Conservation (phyloP, 2,329 filamentous ascomycete genomes). For the Cladophialophora yegresii region DNA sequence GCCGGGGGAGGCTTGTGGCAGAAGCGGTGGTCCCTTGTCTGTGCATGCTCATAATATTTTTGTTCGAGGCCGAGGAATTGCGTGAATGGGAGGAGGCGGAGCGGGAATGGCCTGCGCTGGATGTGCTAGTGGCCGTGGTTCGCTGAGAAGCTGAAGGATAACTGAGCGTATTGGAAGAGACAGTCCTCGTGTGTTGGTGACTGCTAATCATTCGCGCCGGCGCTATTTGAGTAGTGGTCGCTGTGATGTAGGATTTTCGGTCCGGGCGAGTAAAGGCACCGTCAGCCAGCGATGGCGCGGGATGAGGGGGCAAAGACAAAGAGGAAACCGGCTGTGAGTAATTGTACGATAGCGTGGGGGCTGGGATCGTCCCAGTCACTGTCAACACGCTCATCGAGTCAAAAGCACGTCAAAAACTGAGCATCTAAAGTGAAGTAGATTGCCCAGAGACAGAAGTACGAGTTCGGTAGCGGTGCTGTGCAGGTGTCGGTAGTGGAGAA, state of each 20-base stretch:
- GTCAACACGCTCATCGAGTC: conserved; percentile 36
- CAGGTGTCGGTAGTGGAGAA: not conserved
- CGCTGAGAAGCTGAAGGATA: conserved; percentile 15
- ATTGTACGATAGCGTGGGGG: conserved; percentile 30
- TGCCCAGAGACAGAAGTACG: not conserved
- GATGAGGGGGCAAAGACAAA: conserved; percentile 22
- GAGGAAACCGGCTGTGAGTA: conserved; percentile 21
- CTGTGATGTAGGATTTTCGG: conserved; percentile 23
- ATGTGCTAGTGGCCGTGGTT: conserved; percentile 12
- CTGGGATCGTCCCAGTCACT: conserved; percentile 35
- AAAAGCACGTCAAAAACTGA: not conserved
- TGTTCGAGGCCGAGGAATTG: conserved; percentile 31
- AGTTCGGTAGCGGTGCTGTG: conserved; percentile 4
- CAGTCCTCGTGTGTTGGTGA: conserved; percentile 33
- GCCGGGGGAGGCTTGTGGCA: conserved; percentile 32
- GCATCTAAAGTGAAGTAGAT: not conserved
- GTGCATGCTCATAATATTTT: conserved; percentile 35
- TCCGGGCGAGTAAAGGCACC: conserved; percentile 29
- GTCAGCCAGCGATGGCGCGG: conserved; percentile 23
- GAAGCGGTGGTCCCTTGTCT: conserved; percentile 35
- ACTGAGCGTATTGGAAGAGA: conserved; percentile 29
- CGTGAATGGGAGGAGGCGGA: conserved; percentile 29
- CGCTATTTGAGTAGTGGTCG: conserved; percentile 22
- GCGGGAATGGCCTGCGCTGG: conserved; percentile 20
- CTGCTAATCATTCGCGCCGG: conserved; percentile 25